Conservation (phyloP, 257 asterid genomes). For the Apocynum venetum region DNA sequence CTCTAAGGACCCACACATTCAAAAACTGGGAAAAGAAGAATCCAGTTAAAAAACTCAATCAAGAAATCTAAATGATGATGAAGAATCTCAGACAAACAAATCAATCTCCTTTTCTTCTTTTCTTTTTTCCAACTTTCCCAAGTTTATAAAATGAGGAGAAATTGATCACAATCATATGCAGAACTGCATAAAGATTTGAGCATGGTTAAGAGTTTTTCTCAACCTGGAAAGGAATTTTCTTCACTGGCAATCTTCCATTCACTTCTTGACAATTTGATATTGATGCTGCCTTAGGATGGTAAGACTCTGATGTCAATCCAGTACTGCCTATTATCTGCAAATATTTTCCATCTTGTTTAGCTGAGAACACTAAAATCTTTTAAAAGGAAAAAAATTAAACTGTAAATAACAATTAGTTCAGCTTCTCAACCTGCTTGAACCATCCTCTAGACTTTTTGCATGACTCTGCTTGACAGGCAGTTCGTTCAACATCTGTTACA, state of each 20-base stretch:
- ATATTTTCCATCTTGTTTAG: background rate
- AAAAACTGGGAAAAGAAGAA: constrained; percentile 36
- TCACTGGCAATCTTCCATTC: background rate
- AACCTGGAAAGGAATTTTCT: constrained; percentile 19
- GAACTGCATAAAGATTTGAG: background rate
- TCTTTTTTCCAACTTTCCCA: background rate
- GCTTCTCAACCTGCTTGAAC: constrained; percentile 8
- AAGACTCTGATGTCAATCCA: background rate
- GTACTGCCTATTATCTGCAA: background rate
- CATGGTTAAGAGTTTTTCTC: background rate
- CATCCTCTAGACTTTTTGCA: background rate
- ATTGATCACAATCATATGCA: too few relatives aligned
- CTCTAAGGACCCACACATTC: constrained; percentile 48
- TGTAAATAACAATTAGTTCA: too few relatives aligned
- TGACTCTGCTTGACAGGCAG: constrained; percentile 7
- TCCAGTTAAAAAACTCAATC: background rate
- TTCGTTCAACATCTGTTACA: constrained; percentile 6
- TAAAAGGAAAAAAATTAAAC: background rate
- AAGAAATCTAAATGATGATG: background rate
- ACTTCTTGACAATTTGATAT: background rate
- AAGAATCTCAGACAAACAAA: background rate
- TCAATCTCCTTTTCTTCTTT: too few relatives aligned
- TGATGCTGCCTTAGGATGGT: background rate
- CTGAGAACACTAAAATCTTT: too few relatives aligned
- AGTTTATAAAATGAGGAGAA: too few relatives aligned